Base-by-base conservation (phyloP, 2,329 filamentous ascomycete species). In the Dactylella cylindrospora region DNA sequence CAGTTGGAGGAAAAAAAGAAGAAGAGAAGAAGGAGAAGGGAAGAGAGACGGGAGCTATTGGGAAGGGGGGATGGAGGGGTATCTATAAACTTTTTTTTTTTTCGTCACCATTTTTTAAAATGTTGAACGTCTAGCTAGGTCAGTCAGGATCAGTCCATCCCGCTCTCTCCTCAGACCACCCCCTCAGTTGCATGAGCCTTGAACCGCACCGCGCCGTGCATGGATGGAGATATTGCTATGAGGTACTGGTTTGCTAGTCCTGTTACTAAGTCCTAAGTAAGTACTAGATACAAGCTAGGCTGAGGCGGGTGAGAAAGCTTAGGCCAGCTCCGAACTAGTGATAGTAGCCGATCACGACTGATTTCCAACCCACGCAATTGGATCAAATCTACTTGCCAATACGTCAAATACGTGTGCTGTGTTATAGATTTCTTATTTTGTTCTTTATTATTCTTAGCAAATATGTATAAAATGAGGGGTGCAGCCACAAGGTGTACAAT, bases 21-120 rank as follows among this genome's bases (percentile, higher is more conserved):
- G 45, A 32, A 40, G 19, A 31, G 26, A 33, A 25, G 39, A 31
- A 7, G 10, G 17, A 28, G 20, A 20, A 5, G 12, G 12, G 25
- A 26, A 10, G 38, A 29, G 19, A 32, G 15, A 28, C 17, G 28
- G 54, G 43, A 23, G 28, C 36, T 49, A n/a, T n/a, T 23, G 6
- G 17, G 17, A 17, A 15, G 12, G 17, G 12, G 12, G 7, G 29
- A 45, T 22, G 41, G 41, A 25, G 35, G 33, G 49, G 49, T 45
- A 28, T 26, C 32, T 41, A 57, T 57, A 57, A 57, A 49, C 44
- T 54, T 38, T 45, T 36, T 44, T 45, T 36, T 44, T 43, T 35
- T 55, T 41, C 19, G 28, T 29, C 33, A 17, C 51, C 28, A 35
- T 28, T n/a, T n/a, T n/a, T n/a, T n/a, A n/a, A n/a, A n/a, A n/a